Evolutionary conservation across 2,329 filamentous ascomycete genomes (phyloP).

Genomic region (Ambrosiella xylebori): DNA sequence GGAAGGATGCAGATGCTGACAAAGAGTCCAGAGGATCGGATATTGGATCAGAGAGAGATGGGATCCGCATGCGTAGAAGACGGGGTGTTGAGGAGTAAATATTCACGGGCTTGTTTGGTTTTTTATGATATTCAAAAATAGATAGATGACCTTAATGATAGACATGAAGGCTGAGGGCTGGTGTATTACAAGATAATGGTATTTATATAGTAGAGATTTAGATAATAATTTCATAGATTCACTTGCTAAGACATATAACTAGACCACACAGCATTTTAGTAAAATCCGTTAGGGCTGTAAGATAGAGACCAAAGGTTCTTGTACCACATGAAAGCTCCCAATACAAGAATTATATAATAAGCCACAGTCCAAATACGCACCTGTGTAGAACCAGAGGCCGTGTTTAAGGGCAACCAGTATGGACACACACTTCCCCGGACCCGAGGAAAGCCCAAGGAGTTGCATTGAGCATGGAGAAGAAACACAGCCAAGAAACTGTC

Average conservation of each 20-base stretch:
- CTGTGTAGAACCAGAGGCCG: constrained; percentile 15
- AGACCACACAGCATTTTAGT: neutral
- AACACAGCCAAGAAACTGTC: constrained; percentile 64
- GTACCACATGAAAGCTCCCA: constrained; percentile 57
- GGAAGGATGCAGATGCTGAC: constrained; percentile 27
- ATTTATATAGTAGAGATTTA: no score
- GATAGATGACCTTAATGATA: neutral
- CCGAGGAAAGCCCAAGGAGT: constrained; percentile 74
- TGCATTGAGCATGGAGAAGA: constrained; percentile 74
- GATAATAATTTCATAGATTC: no score
- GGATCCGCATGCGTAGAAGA: constrained; percentile 25
- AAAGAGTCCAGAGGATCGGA: constrained; percentile 27
- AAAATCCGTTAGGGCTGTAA: constrained; percentile 23
- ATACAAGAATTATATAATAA: constrained; percentile 64
- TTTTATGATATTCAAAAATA: neutral
- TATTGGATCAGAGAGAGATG: constrained; percentile 5
- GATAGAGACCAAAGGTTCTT: constrained; percentile 55
- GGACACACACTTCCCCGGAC: constrained; percentile 63
- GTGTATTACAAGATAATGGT: neutral
- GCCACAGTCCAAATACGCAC: constrained; percentile 45
- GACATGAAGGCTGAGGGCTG: neutral
- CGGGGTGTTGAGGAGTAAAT: constrained; percentile 19
- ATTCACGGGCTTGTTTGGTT: neutral
- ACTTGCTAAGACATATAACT: neutral
- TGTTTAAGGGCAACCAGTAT: constrained; percentile 22